Evolutionary conservation across 1,139 yeast species (phyloP).

Genomic region (Groenewaldozyma sp.): DNA sequence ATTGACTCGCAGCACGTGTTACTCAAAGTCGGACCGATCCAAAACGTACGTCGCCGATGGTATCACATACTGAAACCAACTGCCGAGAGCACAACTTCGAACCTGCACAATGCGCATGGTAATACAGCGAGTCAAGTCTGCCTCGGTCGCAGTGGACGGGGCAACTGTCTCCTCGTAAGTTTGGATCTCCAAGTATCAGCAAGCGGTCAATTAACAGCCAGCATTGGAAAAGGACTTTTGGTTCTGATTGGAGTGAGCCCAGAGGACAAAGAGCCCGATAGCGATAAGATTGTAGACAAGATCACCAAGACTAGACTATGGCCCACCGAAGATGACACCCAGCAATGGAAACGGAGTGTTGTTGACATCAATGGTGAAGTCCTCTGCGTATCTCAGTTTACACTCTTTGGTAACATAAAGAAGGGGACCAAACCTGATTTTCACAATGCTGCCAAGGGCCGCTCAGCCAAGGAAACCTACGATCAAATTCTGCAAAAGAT

Average conservation of each 20-base stretch:
- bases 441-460: conserved; percentile 77
- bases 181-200: background rate
- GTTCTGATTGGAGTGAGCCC: conserved; percentile 76
- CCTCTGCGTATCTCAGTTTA: conserved; percentile 68
- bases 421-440: conserved; percentile 94
- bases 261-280: conserved; percentile 67
- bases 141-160: conserved; percentile 76
- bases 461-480: conserved; percentile 59
- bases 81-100: too few species aligned
- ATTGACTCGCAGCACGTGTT: too few species aligned
- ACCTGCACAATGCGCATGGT: conserved; percentile 67
- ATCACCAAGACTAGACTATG: conserved; percentile 58
- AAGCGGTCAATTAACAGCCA: conserved; percentile 14
- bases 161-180: conserved; percentile 60
- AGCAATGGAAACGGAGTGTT: conserved; percentile 53
- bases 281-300: conserved; percentile 57
- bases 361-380: conserved; percentile 50
- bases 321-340: conserved; percentile 37
- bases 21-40: too few species aligned
- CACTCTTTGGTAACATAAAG: conserved; percentile 70
- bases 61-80: too few species aligned
- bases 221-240: conserved; percentile 67
- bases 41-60: too few species aligned
- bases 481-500: conserved; percentile 44
- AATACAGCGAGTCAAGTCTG: conserved; percentile 75